Evolutionary conservation across 1,284 basidiomycete genomes (phyloP), one percentile per base, ranked within the genome.

Genomic region (Taiwanofungus camphoratus): DNA sequence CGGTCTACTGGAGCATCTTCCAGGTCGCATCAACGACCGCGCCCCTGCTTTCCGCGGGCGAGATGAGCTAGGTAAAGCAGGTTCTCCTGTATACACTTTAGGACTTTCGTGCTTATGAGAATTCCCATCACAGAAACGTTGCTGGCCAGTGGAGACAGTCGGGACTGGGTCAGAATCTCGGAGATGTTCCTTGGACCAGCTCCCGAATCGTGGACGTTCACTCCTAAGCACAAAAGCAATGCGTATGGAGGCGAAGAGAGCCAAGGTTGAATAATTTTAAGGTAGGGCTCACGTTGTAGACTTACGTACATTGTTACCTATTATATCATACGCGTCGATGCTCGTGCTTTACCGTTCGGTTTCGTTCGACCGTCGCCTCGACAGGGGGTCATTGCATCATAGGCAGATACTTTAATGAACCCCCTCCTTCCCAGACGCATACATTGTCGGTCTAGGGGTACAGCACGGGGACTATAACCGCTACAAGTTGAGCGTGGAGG

Each of bases 141-240:
- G 7, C 68, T 98, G 5, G 81, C 90, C 0, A 92, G 87, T 57
- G 73, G 77, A 2, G 80, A 87, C 56, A 83, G 85, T 49, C 70
- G 76, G n/a, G 92, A 97, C 61, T 99, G 95, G 95, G 87, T 97
- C 41, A 91, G 82, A 65, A 83, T 99, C 24, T 88, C 87, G 1
- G 92, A 96, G 63, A 94, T 97, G 89, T 98, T 91, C 77, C 71
- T 87, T 11, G 88, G 88, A 2, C 79, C 77, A 35, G 70, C 74
- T 1, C 84, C 82, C 0, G 78, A 82, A 20, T 67, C 69, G 26
- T 86, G 80, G 72, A 63, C 68, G 4, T 91, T 90, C 62, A 70
- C 70, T 5, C 86, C 84, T 2, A 88, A 88, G 58, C 84, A 87
- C 61, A 86, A 82, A 62, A 82, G 79, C 46, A 86, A 82, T 52